A percentile compares a stretch with the other conserved stretches of the same genome.
Evolutionary conservation across 495 filamentous ascomycete species (phyloP).

Genomic region (Penicillium fimorum): DNA sequence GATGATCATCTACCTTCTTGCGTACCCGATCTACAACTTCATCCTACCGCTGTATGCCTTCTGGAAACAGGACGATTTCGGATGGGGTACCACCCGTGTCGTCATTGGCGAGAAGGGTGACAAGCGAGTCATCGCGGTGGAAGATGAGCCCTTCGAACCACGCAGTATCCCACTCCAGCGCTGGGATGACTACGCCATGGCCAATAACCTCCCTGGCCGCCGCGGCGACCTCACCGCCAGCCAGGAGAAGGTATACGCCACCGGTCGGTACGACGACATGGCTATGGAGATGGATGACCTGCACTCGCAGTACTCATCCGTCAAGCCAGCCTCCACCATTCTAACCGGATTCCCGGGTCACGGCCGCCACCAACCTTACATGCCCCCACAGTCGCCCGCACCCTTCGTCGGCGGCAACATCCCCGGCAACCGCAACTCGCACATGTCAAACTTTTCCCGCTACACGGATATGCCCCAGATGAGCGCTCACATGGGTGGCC

Average conservation of each 20-base stretch:
- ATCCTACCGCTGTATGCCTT: conserved; percentile 93
- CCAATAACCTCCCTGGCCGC: conserved; percentile 87
- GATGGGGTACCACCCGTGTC: conserved; percentile 50
- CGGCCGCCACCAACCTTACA: conserved; percentile 58
- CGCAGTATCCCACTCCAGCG: conserved; percentile 88
- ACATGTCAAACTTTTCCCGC: conserved; percentile 53
- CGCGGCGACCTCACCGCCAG: conserved; percentile 57
- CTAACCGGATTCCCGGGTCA: conserved; percentile 79
- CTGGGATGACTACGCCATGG: conserved; percentile 96
- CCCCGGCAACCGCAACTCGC: conserved; percentile 53
- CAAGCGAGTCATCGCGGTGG: conserved; percentile 82
- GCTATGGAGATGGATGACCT: conserved; percentile 96
- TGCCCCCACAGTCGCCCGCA: conserved; percentile 77
- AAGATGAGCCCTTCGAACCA: conserved; percentile 87
- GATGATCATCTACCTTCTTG: conserved; percentile 97
- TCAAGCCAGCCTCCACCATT: conserved; percentile 88
- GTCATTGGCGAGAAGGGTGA: conserved; percentile 91
- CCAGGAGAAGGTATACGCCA: conserved; percentile 61
- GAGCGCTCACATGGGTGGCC: conserved; percentile 24
- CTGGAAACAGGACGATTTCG: conserved; percentile 99
- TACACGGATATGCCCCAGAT: conserved; percentile 51
- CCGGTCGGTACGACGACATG: conserved; percentile 57
- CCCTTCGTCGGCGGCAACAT: conserved; percentile 56
- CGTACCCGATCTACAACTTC: conserved; percentile 92
- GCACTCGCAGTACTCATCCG: conserved; percentile 92